These are phyloP conservation scores for Dendrobium catenatum DNA, from an alignment of 106 monocot species.

Conservation along the genomic window DNA sequence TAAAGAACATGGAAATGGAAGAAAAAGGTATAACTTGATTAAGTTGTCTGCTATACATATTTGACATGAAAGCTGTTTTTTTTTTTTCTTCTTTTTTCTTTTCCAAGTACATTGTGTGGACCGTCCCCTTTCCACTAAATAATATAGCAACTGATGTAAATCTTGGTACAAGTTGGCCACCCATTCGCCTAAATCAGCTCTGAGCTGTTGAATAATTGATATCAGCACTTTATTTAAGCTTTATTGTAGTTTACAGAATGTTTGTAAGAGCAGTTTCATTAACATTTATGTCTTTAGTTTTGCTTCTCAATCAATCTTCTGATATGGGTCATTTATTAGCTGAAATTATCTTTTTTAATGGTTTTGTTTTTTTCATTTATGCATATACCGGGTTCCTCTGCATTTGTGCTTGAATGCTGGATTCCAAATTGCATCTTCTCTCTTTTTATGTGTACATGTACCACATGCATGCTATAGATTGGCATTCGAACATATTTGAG, in stretches of 20 bases:
- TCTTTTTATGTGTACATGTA: neutral
- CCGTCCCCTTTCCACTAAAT: neutral
- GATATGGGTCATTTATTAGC: neutral
- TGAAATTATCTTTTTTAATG: constrained; percentile 1
- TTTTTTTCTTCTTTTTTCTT: neutral
- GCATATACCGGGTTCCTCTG: neutral
- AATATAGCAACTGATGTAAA: neutral
- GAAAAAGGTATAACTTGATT: constrained; percentile 33
- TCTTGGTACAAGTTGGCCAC: neutral
- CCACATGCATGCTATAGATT: neutral
- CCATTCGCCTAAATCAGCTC: neutral
- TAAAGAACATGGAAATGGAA: constrained; percentile 54
- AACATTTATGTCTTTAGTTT: neutral
- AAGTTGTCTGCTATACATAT: neutral
- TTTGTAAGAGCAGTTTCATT: neutral
- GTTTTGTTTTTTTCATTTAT: neutral
- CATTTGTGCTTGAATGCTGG: neutral
- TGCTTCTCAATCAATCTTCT: neutral
- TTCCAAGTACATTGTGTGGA: neutral
- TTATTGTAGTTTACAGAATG: neutral
- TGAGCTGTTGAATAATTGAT: neutral
- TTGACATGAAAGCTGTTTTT: neutral
- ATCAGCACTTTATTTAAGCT: neutral
- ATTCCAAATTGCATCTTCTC: neutral
- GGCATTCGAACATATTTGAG: neutral